These are phyloP conservation scores for Adansonia gregorii DNA, from an alignment of 441 rosid genomes.

Conservation along the genomic window DNA sequence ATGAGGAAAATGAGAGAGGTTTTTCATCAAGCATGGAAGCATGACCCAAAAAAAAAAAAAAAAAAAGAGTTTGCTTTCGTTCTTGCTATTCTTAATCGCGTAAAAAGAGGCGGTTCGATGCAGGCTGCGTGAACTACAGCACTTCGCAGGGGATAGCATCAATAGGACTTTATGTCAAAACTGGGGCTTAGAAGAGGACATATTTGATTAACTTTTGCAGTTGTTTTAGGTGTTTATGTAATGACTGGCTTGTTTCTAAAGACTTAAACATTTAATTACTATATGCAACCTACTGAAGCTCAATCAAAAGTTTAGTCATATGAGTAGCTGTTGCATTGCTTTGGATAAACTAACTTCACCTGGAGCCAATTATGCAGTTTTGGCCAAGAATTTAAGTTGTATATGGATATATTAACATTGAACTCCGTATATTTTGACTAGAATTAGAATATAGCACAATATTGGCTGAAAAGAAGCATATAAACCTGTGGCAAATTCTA, in stretches of 20 bases:
- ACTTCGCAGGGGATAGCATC: neutral
- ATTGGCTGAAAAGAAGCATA: neutral
- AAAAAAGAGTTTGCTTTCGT: neutral
- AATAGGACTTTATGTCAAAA: neutral
- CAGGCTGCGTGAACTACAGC: neutral
- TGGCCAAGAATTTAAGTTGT: neutral
- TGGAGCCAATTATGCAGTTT: neutral
- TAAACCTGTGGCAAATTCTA: conserved; percentile 16
- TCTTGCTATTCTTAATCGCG: neutral
- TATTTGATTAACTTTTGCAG: neutral
- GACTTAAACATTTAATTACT: too few species aligned
- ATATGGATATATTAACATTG: neutral
- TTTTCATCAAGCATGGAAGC: neutral
- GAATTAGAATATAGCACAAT: conserved; percentile 24
- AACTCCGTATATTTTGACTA: neutral
- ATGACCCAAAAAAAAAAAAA: too few species aligned
- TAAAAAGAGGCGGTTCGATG: neutral
- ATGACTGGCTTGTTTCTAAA: neutral
- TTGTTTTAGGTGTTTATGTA: neutral
- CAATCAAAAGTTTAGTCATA: too few species aligned
- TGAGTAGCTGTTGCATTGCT: too few species aligned
- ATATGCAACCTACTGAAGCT: too few species aligned
- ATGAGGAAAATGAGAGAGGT: neutral
- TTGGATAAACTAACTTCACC: too few species aligned
- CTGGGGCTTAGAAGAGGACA: neutral